Percentiles rank a stretch among this genome's conserved stretches.
Evolutionary conservation across 2,329 filamentous ascomycete species (phyloP).

Genomic region (Aspergillus chevalieri): DNA sequence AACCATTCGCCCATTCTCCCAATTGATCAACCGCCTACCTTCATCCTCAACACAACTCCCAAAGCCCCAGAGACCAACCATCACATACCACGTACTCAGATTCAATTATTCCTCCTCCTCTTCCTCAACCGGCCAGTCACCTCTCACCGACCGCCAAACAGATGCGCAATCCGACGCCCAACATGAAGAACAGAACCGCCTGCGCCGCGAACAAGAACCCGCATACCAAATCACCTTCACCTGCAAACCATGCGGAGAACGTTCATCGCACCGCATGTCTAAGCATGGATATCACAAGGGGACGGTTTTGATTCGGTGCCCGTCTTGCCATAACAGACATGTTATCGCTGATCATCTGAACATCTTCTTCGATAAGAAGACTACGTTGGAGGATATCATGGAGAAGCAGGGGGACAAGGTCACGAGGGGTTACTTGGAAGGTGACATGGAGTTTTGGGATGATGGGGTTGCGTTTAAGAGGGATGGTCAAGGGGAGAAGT

Average conservation of each 20-base stretch:
- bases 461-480: constrained; percentile 50
- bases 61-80: constrained; percentile 1
- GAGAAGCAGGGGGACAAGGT: constrained; percentile 57
- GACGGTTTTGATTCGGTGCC: constrained; percentile 82
- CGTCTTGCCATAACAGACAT: constrained; percentile 77
- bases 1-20: constrained; percentile 16
- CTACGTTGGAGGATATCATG: constrained; percentile 40
- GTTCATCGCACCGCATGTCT: constrained; percentile 78
- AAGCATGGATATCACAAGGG: constrained; percentile 95
- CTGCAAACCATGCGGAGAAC: constrained; percentile 73
- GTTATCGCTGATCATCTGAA: constrained; percentile 85
- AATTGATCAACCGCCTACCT: constrained; percentile 11
- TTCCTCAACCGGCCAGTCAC: constrained; percentile 10
- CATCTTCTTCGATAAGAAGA: constrained; percentile 44
- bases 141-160: constrained; percentile 29
- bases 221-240: constrained; percentile 88
- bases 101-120: constrained; percentile 15
- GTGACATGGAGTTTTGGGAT: constrained; percentile 90
- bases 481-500: constrained; percentile 7
- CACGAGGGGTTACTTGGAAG: constrained; percentile 69
- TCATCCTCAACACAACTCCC: constrained; percentile 4
- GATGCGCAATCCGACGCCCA: constrained; percentile 24
- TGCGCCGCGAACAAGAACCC: constrained; percentile 47
- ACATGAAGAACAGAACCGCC: constrained; percentile 29
- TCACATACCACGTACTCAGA: constrained; percentile 13